phyloP scores from a whole-genome alignment of 495 filamentous ascomycete genomes.

The Aspergillus mulundensis region DNA sequence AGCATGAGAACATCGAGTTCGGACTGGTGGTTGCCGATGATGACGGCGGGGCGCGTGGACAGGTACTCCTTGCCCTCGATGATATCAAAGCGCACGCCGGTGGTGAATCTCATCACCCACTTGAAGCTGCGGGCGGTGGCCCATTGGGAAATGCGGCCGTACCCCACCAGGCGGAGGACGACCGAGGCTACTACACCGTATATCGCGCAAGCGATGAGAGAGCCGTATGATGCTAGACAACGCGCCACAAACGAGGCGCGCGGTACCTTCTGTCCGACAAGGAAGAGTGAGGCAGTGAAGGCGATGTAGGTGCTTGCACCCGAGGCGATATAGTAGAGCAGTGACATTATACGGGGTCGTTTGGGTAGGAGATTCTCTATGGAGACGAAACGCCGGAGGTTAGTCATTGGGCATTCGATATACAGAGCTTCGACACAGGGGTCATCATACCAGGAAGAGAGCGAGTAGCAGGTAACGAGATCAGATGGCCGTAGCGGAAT shows the following conservation, averaged over 20 bases:
- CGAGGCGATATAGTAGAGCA: conserved; percentile 45
- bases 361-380: neutral
- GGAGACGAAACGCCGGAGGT: neutral
- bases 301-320: conserved; percentile 52
- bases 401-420: neutral
- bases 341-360: conserved; percentile 29
- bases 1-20: conserved; percentile 94
- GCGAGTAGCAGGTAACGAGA: conserved; percentile 11
- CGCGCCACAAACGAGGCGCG: conserved; percentile 67
- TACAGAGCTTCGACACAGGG: neutral
- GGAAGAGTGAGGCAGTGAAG: conserved; percentile 55
- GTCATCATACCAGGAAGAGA: conserved; percentile 3
- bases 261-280: conserved; percentile 50
- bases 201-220: conserved; percentile 56
- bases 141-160: conserved; percentile 79
- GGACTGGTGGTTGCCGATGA: conserved; percentile 90
- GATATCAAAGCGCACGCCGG: conserved; percentile 76
- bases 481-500: conserved; percentile 17
- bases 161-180: conserved; percentile 63
- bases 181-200: conserved; percentile 79
- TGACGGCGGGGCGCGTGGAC: conserved; percentile 74
- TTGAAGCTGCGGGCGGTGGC: conserved; percentile 77
- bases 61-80: conserved; percentile 64
- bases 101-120: conserved; percentile 67
- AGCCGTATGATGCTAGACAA: conserved; percentile 64